Conservation (phyloP, 2,329 filamentous ascomycete species). For the Monilinia polystroma region DNA sequence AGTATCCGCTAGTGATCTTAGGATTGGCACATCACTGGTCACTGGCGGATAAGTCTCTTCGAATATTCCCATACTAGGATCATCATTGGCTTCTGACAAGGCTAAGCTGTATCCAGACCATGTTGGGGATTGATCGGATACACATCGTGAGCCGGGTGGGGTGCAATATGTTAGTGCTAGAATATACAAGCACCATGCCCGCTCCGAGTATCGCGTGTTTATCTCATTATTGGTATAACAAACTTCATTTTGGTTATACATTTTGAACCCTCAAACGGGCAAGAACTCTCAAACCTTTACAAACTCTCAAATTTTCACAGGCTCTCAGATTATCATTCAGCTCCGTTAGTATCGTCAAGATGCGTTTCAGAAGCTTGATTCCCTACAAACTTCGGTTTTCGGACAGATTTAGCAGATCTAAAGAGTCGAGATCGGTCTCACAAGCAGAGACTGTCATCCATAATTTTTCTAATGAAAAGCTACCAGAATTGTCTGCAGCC, state of each 20-base stretch:
- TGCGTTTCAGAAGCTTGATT: conserved; percentile 2
- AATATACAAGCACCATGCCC: neutral
- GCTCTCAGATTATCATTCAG: neutral
- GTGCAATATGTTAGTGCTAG: too few relatives aligned
- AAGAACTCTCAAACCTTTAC: neutral
- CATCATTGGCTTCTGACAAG: neutral
- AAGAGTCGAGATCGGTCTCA: neutral
- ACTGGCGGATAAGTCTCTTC: neutral
- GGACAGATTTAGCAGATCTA: neutral
- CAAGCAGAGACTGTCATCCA: neutral
- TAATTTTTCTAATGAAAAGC: neutral
- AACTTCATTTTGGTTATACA: neutral
- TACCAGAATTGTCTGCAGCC: too few relatives aligned
- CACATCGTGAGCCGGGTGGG: neutral
- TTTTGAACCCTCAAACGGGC: neutral
- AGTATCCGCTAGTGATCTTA: neutral
- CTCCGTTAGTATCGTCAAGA: neutral
- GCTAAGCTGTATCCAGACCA: neutral
- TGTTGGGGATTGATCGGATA: neutral
- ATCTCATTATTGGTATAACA: neutral
- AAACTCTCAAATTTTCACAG: neutral
- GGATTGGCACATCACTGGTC: neutral
- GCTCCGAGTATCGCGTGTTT: neutral
- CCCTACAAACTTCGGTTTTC: conserved; percentile 8
- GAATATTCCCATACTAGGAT: neutral